A percentile compares a stretch with the other conserved stretches of the same genome.
phyloP scores from a whole-genome alignment of 495 filamentous ascomycete species.

The Talaromyces nanjingensis region DNA sequence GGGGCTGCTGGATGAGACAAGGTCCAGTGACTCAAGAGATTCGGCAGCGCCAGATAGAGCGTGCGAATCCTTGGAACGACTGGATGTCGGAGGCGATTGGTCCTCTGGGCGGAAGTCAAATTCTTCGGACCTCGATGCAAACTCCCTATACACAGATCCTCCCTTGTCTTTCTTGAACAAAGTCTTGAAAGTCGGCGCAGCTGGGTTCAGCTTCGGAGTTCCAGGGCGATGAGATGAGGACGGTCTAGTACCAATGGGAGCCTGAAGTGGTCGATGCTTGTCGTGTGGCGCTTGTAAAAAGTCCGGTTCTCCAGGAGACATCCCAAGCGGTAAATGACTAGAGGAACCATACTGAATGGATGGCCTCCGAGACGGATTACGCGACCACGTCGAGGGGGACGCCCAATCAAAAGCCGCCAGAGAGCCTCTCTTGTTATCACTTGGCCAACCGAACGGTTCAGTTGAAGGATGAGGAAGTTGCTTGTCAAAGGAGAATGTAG shows the following conservation, averaged over 20 bases:
- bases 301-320: slow-evolving; percentile 40
- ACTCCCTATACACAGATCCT: slow-evolving; percentile 17
- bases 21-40: slow-evolving; percentile 69
- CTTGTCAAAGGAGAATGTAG: slow-evolving; percentile 70
- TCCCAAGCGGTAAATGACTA: slow-evolving; percentile 43
- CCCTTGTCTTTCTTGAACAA: slow-evolving; percentile 38
- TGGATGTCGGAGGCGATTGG: slow-evolving; percentile 49
- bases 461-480: slow-evolving; percentile 70
- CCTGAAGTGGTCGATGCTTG: slow-evolving; percentile 41
- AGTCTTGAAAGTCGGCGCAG: slow-evolving; percentile 52
- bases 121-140: slow-evolving; percentile 15
- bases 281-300: slow-evolving; percentile 35
- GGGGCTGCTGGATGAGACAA: slow-evolving; percentile 57
- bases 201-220: slow-evolving; percentile 54
- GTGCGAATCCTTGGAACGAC: slow-evolving; percentile 54
- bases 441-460: slow-evolving; percentile 63
- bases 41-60: slow-evolving; percentile 59
- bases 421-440: slow-evolving; percentile 49
- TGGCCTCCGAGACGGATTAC: slow-evolving; percentile 46
- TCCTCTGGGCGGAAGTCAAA: slow-evolving; percentile 40
- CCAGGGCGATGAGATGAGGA: slow-evolving; percentile 47
- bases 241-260: slow-evolving; percentile 48
- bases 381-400: slow-evolving; percentile 47
- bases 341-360: slow-evolving; percentile 52
- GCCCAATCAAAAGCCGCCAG: slow-evolving; percentile 51